A percentile compares a stretch with the other conserved stretches of the same genome.
Conservation (phyloP, 805 yeast species). For the Metschnikowia cerradonensis region DNA sequence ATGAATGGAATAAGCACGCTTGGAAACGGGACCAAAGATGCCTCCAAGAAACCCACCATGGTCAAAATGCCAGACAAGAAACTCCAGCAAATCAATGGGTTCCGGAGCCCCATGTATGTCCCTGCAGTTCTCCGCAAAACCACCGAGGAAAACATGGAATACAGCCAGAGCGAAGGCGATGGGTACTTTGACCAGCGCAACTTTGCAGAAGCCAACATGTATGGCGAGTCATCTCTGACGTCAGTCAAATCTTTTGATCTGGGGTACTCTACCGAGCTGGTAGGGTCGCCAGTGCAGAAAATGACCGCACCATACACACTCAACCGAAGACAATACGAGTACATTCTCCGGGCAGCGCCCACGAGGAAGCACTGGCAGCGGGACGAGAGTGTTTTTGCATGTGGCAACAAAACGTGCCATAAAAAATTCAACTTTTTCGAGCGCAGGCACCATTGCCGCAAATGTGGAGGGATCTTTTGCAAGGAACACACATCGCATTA, state of each 20-base stretch:
- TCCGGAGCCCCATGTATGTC: constrained; percentile 79
- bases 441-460: constrained; percentile 79
- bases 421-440: constrained; percentile 71
- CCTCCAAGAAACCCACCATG: background rate
- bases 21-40: background rate
- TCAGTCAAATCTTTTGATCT: constrained; percentile 34
- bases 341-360: constrained; percentile 39
- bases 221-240: constrained; percentile 15
- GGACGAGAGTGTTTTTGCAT: constrained; percentile 59
- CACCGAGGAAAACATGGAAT: constrained; percentile 13
- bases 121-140: constrained; percentile 79
- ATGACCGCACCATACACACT: constrained; percentile 13
- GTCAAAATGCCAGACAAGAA: constrained; percentile 19
- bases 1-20: background rate
- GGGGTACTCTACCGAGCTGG: constrained; percentile 26
- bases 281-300: constrained; percentile 11
- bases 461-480: constrained; percentile 80
- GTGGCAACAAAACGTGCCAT: constrained; percentile 56
- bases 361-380: constrained; percentile 70
- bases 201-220: background rate
- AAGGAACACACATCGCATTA: constrained; percentile 59
- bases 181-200: background rate
- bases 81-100: constrained; percentile 70
- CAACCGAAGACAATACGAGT: constrained; percentile 22
- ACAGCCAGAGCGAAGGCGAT: constrained; percentile 5